Conservation (phyloP, 441 rosid species). For the Corymbia calophylla region DNA sequence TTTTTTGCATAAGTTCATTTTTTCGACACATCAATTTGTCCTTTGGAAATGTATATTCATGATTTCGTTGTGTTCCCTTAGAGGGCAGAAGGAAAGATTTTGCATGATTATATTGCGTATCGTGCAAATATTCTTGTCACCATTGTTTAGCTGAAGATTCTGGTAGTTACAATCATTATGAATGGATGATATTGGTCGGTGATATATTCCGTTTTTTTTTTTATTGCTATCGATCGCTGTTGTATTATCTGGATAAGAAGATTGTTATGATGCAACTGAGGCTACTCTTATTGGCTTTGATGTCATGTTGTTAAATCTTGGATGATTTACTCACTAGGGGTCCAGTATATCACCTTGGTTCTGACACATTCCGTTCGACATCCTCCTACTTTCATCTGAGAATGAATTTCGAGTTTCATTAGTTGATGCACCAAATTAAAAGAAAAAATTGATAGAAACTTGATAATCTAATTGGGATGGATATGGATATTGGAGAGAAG, state of each 20-base stretch:
- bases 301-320: not conserved
- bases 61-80: not conserved
- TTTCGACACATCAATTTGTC: not conserved
- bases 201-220: not conserved
- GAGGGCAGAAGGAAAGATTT: not conserved
- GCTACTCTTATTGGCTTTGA: not conserved
- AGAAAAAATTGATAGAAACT: not conserved
- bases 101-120: too few relatives aligned
- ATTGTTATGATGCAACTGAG: not conserved
- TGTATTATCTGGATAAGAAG: not conserved
- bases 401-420: not conserved
- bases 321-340: not conserved
- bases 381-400: not conserved
- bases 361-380: not conserved
- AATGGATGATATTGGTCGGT: not conserved
- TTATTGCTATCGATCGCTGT: not conserved
- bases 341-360: not conserved
- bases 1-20: not conserved
- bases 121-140: not conserved
- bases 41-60: not conserved
- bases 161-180: not conserved
- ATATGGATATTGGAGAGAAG: not conserved
- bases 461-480: not conserved
- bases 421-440: not conserved
- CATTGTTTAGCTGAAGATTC: not conserved